Conservation (phyloP, 768 basidiomycete genomes). For the Postia placenta region DNA sequence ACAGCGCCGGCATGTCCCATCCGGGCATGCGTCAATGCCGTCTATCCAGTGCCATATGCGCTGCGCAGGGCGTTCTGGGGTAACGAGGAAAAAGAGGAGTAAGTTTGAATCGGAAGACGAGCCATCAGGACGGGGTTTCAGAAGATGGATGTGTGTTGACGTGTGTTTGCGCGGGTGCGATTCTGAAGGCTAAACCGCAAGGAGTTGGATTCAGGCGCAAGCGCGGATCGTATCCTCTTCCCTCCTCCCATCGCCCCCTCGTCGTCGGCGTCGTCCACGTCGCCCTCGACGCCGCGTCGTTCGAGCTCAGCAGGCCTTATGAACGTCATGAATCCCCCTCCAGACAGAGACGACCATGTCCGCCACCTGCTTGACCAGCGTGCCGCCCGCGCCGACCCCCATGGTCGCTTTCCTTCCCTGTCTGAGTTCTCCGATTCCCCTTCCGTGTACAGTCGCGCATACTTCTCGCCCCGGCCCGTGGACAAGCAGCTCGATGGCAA, state of each 20-base stretch:
- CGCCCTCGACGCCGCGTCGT: conserved; percentile 10
- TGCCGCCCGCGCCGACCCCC: conserved; percentile 40
- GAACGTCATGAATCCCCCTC: conserved; percentile 27
- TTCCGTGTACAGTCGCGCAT: conserved; percentile 59
- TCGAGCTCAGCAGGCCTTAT: conserved; percentile 9
- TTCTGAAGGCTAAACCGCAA: conserved; percentile 6
- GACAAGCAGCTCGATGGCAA: conserved; percentile 26
- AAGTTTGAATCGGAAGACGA: no score
- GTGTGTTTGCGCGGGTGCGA: no score
- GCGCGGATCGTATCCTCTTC: conserved; percentile 1
- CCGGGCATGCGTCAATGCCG: no score
- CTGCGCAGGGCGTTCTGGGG: no score
- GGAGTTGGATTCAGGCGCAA: not conserved
- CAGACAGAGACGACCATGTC: conserved; percentile 40
- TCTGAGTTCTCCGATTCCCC: conserved; percentile 62
- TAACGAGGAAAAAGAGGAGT: no score
- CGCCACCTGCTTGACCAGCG: conserved; percentile 49
- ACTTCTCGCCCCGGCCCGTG: conserved; percentile 46
- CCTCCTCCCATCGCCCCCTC: conserved; percentile 14
- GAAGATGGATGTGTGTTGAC: no score
- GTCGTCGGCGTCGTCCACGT: conserved; percentile 9
- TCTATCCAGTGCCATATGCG: no score
- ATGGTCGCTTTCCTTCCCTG: conserved; percentile 44
- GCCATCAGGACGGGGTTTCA: no score
- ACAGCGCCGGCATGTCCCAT: no score